These are phyloP conservation scores for Oidiodendron maius DNA, from an alignment of 495 filamentous ascomycete genomes.

Conservation along the genomic window DNA sequence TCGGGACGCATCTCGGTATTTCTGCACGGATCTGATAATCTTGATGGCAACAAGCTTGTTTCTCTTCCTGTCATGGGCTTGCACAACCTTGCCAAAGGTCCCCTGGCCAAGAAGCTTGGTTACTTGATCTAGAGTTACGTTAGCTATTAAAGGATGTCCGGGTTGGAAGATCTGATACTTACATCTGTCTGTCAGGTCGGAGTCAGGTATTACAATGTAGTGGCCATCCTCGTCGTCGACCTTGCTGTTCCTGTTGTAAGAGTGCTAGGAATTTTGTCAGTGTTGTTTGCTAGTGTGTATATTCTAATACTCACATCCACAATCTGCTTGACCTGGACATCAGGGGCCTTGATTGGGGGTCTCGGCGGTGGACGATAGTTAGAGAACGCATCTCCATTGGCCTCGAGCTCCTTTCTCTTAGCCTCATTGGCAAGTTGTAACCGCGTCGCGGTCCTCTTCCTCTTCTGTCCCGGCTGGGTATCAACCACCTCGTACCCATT, in stretches of 20 bases:
- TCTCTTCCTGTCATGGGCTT: constrained; percentile 72
- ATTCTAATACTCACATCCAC: constrained; percentile 65
- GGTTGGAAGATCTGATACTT: constrained; percentile 34
- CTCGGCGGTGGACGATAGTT: constrained; percentile 80
- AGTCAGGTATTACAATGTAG: constrained; percentile 83
- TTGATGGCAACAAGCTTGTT: constrained; percentile 86
- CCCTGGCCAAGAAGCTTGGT: constrained; percentile 86
- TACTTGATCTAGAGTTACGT: constrained; percentile 65
- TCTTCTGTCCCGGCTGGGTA: constrained; percentile 63
- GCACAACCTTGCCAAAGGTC: constrained; percentile 96
- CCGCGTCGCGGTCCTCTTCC: constrained; percentile 73
- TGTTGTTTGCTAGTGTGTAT: neutral
- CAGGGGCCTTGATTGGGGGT: constrained; percentile 84
- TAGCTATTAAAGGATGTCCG: constrained; percentile 15
- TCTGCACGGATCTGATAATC: constrained; percentile 95
- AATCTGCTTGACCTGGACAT: constrained; percentile 78
- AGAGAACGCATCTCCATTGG: constrained; percentile 61
- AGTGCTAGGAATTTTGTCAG: constrained; percentile 30
- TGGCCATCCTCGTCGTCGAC: constrained; percentile 96
- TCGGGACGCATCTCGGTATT: constrained; percentile 93
- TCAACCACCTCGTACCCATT: constrained; percentile 53
- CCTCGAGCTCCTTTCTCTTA: constrained; percentile 64
- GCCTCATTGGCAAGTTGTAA: constrained; percentile 76
- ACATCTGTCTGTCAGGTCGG: constrained; percentile 84
- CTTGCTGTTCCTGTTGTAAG: constrained; percentile 45